phyloP scores from a whole-genome alignment of 345 rosid species.

The Ricinus communis region DNA sequence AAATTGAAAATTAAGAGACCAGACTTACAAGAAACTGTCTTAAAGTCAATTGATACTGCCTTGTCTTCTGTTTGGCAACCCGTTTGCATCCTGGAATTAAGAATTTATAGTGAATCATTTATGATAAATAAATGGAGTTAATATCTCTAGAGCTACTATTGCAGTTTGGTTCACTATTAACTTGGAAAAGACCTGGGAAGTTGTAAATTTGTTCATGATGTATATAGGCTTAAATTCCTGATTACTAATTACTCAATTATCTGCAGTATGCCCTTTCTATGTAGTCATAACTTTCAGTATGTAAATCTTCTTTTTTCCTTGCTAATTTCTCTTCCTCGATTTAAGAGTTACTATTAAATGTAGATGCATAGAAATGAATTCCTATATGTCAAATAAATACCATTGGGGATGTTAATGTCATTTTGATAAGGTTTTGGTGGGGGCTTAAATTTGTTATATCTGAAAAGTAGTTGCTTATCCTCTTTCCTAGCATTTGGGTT shows the following conservation, averaged over 20 bases:
- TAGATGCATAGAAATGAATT: neutral
- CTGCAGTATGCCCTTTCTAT: neutral
- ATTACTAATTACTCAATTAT: neutral
- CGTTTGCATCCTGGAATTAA: neutral
- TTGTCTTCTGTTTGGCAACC: too few relatives aligned
- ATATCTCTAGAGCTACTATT: too few relatives aligned
- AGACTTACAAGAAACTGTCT: too few relatives aligned
- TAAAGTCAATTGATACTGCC: too few relatives aligned
- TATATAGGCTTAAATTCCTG: neutral
- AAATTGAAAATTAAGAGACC: too few relatives aligned
- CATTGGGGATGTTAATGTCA: neutral
- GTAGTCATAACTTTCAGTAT: neutral
- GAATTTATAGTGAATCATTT: too few relatives aligned
- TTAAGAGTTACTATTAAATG: neutral
- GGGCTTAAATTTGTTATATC: neutral
- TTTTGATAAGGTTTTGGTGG: too few relatives aligned
- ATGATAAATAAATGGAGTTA: too few relatives aligned
- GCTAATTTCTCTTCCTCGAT: neutral
- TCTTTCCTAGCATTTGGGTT: neutral
- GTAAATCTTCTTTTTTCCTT: neutral
- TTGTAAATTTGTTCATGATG: neutral
- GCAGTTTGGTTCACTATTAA: too few relatives aligned
- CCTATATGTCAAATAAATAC: neutral
- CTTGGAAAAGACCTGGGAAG: too few relatives aligned
- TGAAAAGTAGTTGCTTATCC: neutral